Base-by-base conservation (phyloP, 192 early-diverging fungal genomes). In the Backusella luteola region DNA sequence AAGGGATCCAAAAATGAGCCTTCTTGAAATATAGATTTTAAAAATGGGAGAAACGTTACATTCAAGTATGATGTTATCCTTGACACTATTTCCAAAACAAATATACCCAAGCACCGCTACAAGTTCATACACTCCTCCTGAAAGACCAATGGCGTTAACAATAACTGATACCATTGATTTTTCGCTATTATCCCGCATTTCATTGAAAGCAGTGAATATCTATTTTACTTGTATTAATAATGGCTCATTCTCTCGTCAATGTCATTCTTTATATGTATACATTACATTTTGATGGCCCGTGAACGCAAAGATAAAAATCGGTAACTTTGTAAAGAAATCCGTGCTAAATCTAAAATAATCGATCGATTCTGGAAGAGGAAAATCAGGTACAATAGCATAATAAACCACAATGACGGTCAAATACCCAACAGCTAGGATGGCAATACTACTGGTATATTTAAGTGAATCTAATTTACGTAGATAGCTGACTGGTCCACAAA, bases 281-380 rank as follows among this genome's bases (percentile, higher is more conserved):
- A 32, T 81, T 83, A 95, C 94, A 83, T 99, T 99, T 84, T 99
- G 97, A 84, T 99, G 97, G 80, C 98, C 98, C n/a, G 98, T 98
- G 74, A 98, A 99, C 8, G 96, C 96, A 90, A 99, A 99, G 29
- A 99, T 94, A 88, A 99, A 99, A 35, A 99, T 93, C 1, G 98
- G 98, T 46, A 98, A 78, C 17, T 89, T 88, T 23, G 90, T 86
- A 85, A 95, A 90, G 82, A 94, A 90, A 41, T 87, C 84, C 34
- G 81, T 81, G 14, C 83, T 88, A 82, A 92, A 82, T 34, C 85
- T 83, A 49, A 94, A 79, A 15, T 87, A 39, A 36, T 88, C 85
- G 66, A 95, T 84, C 17, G 90, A 86, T 36, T 90, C 92, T 19
- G 70, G 70, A 4, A 44, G 26, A 3, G 83, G 79, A 34, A 85